phyloP scores from a whole-genome alignment of 768 basidiomycete species.

The Mrakia hoshinonis region DNA sequence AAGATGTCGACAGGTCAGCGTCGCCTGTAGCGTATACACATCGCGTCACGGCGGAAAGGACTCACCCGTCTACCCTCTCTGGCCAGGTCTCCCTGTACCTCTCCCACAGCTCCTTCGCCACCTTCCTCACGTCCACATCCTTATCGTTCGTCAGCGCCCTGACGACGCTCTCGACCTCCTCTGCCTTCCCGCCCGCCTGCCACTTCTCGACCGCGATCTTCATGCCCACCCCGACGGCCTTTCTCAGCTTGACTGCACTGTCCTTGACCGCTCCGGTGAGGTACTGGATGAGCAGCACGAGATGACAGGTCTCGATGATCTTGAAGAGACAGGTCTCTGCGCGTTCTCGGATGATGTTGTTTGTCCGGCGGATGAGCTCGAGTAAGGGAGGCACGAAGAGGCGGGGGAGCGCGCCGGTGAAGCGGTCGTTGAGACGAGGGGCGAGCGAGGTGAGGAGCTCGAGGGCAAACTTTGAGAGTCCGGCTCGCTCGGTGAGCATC shows the following conservation, averaged over 20 bases:
- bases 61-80: slow-evolving; percentile 57
- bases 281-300: slow-evolving; percentile 53
- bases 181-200: slow-evolving; percentile 65
- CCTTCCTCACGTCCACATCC: slow-evolving; percentile 63
- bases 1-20: not conserved
- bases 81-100: slow-evolving; percentile 67
- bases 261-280: slow-evolving; percentile 56
- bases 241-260: slow-evolving; percentile 57
- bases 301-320: slow-evolving; percentile 60
- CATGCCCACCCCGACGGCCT: slow-evolving; percentile 44
- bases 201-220: slow-evolving; percentile 41
- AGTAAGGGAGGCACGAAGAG: slow-evolving; percentile 62
- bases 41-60: slow-evolving; percentile 3
- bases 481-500: slow-evolving; percentile 53
- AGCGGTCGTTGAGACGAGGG: slow-evolving; percentile 51
- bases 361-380: slow-evolving; percentile 59
- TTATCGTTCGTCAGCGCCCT: slow-evolving; percentile 60
- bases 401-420: slow-evolving; percentile 56
- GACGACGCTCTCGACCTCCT: slow-evolving; percentile 63
- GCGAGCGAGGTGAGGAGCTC: slow-evolving; percentile 55
- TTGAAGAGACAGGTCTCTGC: slow-evolving; percentile 54
- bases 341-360: slow-evolving; percentile 66
- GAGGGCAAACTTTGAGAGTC: slow-evolving; percentile 58
- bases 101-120: slow-evolving; percentile 62
- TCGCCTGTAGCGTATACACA: not conserved